These are phyloP conservation scores for Penicillium sp. DNA, from an alignment of 2,329 filamentous ascomycete species.

Conservation along the genomic window DNA sequence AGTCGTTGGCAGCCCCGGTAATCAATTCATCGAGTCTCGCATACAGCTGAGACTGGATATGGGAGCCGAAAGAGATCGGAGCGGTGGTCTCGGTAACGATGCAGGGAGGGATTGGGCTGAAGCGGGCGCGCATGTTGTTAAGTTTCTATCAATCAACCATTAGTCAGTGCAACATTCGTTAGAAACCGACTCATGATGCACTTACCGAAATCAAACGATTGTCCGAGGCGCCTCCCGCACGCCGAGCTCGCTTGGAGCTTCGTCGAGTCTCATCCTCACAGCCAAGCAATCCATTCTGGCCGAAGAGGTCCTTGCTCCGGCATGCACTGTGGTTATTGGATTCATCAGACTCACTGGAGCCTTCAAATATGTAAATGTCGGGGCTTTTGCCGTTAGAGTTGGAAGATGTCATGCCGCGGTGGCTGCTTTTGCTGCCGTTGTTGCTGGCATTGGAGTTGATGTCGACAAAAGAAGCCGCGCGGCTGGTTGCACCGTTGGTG, in stretches of 20 bases:
- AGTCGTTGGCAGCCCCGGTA: slow-evolving; percentile 45
- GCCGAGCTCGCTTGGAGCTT: too few relatives aligned
- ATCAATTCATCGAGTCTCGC: slow-evolving; percentile 49
- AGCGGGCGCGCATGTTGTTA: too few relatives aligned
- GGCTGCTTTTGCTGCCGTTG: too few relatives aligned
- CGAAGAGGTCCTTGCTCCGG: slow-evolving; percentile 42
- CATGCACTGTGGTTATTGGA: slow-evolving; percentile 14
- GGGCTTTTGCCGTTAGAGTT: too few relatives aligned
- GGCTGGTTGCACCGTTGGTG: background rate
- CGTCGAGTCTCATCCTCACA: background rate
- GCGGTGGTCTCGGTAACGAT: slow-evolving; percentile 23
- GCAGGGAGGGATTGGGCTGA: background rate
- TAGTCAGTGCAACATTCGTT: background rate
- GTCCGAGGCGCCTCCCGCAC: too few relatives aligned
- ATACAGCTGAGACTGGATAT: slow-evolving; percentile 45
- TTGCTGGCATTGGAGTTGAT: background rate
- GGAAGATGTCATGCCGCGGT: too few relatives aligned
- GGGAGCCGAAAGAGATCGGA: slow-evolving; percentile 42
- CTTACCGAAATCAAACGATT: background rate
- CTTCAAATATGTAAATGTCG: background rate
- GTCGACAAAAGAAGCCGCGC: background rate
- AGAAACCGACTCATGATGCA: background rate
- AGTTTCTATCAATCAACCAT: background rate
- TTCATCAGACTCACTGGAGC: background rate
- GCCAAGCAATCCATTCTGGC: slow-evolving; percentile 40